These are phyloP conservation scores for Neofusicoccum kwambonambiense DNA, from an alignment of 2,329 filamentous ascomycete genomes.

Conservation along the genomic window DNA sequence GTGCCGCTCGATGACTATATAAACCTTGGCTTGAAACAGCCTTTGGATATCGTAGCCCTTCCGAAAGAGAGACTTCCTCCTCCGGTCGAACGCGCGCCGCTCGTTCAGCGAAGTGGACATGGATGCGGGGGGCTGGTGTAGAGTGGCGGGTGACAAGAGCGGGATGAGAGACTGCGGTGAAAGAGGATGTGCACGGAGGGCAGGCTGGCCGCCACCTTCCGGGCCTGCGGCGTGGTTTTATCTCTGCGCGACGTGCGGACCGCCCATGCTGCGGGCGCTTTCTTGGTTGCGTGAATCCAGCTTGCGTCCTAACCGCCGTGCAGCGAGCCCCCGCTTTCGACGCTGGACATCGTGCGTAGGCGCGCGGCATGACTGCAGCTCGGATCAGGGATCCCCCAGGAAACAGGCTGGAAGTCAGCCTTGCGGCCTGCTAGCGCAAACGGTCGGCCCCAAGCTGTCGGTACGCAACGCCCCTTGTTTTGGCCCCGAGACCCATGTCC, in stretches of 20 bases:
- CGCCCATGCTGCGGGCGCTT: background rate
- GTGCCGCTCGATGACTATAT: slow-evolving; percentile 2
- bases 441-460: background rate
- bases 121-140: background rate
- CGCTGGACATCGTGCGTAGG: background rate
- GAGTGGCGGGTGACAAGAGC: no score
- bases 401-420: no score
- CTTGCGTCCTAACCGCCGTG: background rate
- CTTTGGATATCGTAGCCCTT: background rate
- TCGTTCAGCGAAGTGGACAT: background rate
- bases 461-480: background rate
- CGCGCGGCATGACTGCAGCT: background rate
- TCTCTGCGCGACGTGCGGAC: no score
- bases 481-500: background rate
- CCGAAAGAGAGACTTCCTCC: background rate
- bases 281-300: background rate
- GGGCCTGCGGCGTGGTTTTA: no score
- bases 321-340: background rate
- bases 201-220: background rate
- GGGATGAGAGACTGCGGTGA: no score
- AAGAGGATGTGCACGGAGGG: background rate
- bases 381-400: background rate
- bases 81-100: background rate
- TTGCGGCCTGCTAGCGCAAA: background rate
- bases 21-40: background rate